phyloP scores from a whole-genome alignment of 371 early-diverging fungal genomes.

The Rhizopus stolonifer region DNA sequence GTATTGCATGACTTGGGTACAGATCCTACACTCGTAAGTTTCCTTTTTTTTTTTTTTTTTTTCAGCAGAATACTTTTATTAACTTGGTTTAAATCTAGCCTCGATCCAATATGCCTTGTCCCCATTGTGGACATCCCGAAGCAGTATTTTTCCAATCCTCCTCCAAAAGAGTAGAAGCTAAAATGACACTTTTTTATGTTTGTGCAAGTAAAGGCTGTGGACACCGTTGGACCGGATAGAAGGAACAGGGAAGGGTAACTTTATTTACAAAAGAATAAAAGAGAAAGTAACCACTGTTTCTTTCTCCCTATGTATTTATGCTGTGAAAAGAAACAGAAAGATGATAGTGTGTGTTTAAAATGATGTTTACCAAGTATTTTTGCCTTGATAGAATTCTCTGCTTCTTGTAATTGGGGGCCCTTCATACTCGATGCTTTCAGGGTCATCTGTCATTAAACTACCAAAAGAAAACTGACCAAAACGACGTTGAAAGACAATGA shows the following conservation, averaged over 20 bases:
- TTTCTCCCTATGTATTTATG: too few species aligned
- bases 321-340: too few species aligned
- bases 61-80: too few species aligned
- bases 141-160: slow-evolving; percentile 94
- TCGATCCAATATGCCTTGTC: slow-evolving; percentile 68
- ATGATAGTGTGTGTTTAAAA: too few species aligned
- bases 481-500: slow-evolving; percentile 43
- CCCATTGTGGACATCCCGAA: slow-evolving; percentile 72
- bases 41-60: too few species aligned
- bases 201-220: slow-evolving; percentile 78
- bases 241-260: not conserved
- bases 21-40: slow-evolving; percentile 74
- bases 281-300: too few species aligned
- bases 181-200: slow-evolving; percentile 92
- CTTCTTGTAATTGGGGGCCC: slow-evolving; percentile 4
- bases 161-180: slow-evolving; percentile 81
- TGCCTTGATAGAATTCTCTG: not conserved
- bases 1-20: slow-evolving; percentile 75
- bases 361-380: slow-evolving; percentile 1
- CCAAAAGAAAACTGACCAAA: slow-evolving; percentile 34
- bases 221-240: slow-evolving; percentile 69
- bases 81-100: slow-evolving; percentile 40
- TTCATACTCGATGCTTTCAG: slow-evolving; percentile 3
- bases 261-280: not conserved
- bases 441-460: slow-evolving; percentile 5